Percentiles rank a stretch among this genome's conserved stretches.
These are phyloP conservation scores for Noccaea bulbosa DNA, from an alignment of 345 rosid species.

Conservation along the genomic window DNA sequence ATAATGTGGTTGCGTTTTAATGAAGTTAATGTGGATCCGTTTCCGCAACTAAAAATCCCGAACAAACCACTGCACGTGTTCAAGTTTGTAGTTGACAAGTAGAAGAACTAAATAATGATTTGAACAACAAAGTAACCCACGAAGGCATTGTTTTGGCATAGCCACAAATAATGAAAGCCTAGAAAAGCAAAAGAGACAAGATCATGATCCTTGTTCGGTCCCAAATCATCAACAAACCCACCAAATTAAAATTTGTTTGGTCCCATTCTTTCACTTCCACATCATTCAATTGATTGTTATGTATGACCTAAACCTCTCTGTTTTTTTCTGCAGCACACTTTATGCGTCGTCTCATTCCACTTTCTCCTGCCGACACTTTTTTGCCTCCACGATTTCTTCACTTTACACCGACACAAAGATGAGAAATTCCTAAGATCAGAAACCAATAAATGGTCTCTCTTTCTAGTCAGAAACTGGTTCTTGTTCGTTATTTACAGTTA, in stretches of 20 bases:
- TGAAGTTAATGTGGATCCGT: neutral
- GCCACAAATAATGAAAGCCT: constrained; percentile 16
- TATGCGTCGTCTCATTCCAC: constrained; percentile 27
- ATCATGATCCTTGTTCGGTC: constrained; percentile 40
- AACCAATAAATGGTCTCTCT: constrained; percentile 14
- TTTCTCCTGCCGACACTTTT: constrained; percentile 43
- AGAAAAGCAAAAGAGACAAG: constrained; percentile 35
- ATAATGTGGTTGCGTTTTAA: neutral
- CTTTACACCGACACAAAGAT: constrained; percentile 39
- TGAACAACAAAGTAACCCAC: neutral
- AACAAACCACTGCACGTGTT: neutral
- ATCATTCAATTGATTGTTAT: constrained; percentile 31
- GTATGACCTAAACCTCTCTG: constrained; percentile 30
- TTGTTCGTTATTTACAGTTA: constrained; percentile 23
- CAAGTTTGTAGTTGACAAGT: neutral
- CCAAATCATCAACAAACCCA: constrained; percentile 40
- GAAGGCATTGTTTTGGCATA: constrained; percentile 12
- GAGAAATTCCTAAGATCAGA: constrained; percentile 25
- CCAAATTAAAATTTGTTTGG: constrained; percentile 29
- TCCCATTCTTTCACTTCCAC: constrained; percentile 35
- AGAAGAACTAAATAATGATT: neutral
- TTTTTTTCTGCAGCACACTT: constrained; percentile 4
- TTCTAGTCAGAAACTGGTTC: constrained; percentile 38
- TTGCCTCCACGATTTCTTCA: constrained; percentile 26
- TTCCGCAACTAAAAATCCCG: neutral